Conservation (phyloP, 805 yeast genomes). For the Sungouiella blattae region DNA sequence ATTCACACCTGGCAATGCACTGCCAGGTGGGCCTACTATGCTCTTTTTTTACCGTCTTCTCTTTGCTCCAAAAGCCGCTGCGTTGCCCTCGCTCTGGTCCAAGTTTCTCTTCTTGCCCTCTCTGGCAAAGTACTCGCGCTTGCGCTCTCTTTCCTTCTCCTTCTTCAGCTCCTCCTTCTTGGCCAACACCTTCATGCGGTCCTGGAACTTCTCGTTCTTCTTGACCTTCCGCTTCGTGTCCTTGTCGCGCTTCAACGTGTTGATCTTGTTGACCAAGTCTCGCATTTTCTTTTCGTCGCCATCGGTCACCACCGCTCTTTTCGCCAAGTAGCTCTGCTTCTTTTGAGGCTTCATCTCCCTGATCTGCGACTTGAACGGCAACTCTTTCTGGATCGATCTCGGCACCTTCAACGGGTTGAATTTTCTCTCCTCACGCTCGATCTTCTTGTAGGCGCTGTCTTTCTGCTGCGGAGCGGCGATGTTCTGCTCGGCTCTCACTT, state of each 20-base stretch:
- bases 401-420: slow-evolving; percentile 91
- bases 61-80: slow-evolving; percentile 33
- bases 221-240: slow-evolving; percentile 71
- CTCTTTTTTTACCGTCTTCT: slow-evolving; percentile 18
- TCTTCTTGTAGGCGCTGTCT: slow-evolving; percentile 56
- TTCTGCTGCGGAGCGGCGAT: slow-evolving; percentile 58
- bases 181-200: slow-evolving; percentile 70
- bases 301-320: slow-evolving; percentile 89
- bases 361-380: slow-evolving; percentile 92
- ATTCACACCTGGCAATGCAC: neutral
- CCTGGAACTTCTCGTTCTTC: slow-evolving; percentile 72
- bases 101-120: slow-evolving; percentile 60
- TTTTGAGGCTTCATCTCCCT: slow-evolving; percentile 84
- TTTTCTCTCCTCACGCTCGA: slow-evolving; percentile 79
- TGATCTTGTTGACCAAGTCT: slow-evolving; percentile 79
- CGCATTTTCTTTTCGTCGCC: slow-evolving; percentile 95
- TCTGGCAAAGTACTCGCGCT: slow-evolving; percentile 78
- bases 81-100: slow-evolving; percentile 28
- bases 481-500: slow-evolving; percentile 74
- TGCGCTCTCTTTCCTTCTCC: slow-evolving; percentile 78
- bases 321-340: slow-evolving; percentile 73
- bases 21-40: neutral
- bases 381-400: slow-evolving; percentile 62
- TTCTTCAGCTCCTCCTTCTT: slow-evolving; percentile 64
- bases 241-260: slow-evolving; percentile 81